These are phyloP conservation scores for Elongisporangium prolatum DNA, from an alignment of 352 stramenopile genomes.

Conservation along the genomic window DNA sequence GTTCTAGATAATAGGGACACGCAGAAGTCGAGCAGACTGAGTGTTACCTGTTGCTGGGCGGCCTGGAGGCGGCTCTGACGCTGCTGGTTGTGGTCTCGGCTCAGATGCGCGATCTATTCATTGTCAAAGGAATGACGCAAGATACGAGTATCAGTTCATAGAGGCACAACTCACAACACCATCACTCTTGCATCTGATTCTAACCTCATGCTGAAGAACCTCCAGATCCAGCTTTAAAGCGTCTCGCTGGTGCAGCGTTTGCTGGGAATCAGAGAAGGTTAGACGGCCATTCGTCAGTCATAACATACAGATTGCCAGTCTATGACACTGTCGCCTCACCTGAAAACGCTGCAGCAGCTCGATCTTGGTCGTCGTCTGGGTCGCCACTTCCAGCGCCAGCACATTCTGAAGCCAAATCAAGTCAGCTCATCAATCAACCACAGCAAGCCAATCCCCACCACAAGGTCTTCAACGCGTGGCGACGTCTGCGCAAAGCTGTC, in stretches of 20 bases:
- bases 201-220: slow-evolving; percentile 24
- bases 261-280: neutral
- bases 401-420: slow-evolving; percentile 9
- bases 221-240: slow-evolving; percentile 22
- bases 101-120: neutral
- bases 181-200: neutral
- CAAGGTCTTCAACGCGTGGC: neutral
- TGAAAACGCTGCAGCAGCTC: slow-evolving; percentile 27
- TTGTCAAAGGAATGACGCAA: neutral
- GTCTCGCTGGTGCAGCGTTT: slow-evolving; percentile 13
- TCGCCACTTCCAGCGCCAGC: slow-evolving; percentile 19
- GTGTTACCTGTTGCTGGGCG: neutral
- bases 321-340: slow-evolving; percentile 5
- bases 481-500: neutral
- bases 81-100: neutral
- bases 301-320: neutral
- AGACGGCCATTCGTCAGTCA: neutral
- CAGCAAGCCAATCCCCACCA: neutral
- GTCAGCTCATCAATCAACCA: neutral
- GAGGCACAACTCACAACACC: neutral
- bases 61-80: neutral
- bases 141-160: neutral
- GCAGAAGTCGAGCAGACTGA: neutral
- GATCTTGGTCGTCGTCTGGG: slow-evolving; percentile 27
- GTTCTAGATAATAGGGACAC: neutral